These are phyloP conservation scores for Podila horticola DNA, from an alignment of 192 early-diverging fungal species.

Conservation along the genomic window DNA sequence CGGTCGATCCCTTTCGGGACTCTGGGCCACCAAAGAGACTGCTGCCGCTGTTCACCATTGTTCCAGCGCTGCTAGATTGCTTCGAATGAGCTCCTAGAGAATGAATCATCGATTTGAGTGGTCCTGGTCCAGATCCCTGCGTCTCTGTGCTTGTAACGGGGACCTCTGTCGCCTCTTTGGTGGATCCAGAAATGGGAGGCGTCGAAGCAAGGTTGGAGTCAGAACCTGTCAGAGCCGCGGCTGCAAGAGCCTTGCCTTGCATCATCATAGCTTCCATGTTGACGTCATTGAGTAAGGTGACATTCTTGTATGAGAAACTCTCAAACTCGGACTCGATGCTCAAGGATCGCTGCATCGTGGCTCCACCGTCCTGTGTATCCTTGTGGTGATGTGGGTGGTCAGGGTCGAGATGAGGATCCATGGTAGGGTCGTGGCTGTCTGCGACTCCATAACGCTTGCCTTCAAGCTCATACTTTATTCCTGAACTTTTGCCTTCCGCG, in stretches of 20 bases:
- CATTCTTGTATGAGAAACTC: conserved; percentile 73
- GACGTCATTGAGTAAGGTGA: conserved; percentile 69
- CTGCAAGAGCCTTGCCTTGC: conserved; percentile 17
- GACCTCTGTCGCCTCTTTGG: background rate
- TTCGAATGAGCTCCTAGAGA: conserved; percentile 21
- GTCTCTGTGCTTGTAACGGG: background rate
- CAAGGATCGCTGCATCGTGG: conserved; percentile 45
- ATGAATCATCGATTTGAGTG: conserved; percentile 44
- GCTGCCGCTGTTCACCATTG: background rate
- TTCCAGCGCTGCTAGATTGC: conserved; percentile 5
- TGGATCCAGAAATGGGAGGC: background rate
- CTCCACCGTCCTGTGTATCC: conserved; percentile 1
- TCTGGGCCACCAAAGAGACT: background rate
- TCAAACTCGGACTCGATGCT: conserved; percentile 63
- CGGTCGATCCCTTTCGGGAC: background rate
- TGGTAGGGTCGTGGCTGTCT: background rate
- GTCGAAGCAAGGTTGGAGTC: background rate
- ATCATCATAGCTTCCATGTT: conserved; percentile 69
- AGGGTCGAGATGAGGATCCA: background rate
- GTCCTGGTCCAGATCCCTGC: conserved; percentile 10
- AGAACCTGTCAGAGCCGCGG: background rate
- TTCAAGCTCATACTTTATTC: background rate
- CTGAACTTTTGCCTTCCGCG: background rate
- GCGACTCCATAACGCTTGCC: background rate
- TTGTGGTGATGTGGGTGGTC: background rate